These are phyloP conservation scores for Leucosporidium scottii DNA, from an alignment of 768 basidiomycete genomes.

Conservation along the genomic window DNA sequence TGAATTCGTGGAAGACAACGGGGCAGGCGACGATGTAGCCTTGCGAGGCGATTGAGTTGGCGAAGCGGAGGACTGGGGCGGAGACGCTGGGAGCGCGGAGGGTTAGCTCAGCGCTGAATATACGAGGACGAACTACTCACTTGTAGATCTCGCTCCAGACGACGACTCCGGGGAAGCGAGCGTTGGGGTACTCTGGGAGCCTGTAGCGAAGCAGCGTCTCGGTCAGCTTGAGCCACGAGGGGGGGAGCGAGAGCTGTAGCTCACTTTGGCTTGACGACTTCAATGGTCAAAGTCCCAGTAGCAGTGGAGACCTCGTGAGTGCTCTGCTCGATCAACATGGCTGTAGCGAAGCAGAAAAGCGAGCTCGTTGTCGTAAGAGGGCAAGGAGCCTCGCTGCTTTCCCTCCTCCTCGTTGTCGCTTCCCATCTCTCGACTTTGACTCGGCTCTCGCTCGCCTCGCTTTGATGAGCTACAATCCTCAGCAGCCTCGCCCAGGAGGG, in stretches of 20 bases:
- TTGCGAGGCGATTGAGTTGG: constrained; percentile 39
- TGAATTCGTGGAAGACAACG: constrained; percentile 74
- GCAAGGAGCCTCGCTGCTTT: neutral
- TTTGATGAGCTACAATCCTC: neutral
- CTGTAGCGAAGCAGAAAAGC: neutral
- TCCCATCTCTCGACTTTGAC: too few relatives aligned
- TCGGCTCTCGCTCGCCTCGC: too few relatives aligned
- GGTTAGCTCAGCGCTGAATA: too few relatives aligned
- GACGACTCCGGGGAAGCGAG: constrained; percentile 43
- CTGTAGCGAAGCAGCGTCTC: constrained; percentile 7
- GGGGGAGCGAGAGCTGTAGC: neutral
- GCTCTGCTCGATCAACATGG: constrained; percentile 44
- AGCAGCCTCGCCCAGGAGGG: neutral
- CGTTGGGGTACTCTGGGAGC: constrained; percentile 44
- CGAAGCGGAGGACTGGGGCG: constrained; percentile 35
- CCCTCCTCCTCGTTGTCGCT: too few relatives aligned
- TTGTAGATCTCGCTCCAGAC: constrained; percentile 35
- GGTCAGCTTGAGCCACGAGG: neutral
- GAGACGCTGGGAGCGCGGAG: constrained; percentile 8
- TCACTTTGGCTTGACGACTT: constrained; percentile 40
- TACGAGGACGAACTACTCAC: neutral
- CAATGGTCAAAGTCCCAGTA: constrained; percentile 41
- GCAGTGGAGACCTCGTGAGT: constrained; percentile 41
- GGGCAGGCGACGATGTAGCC: constrained; percentile 42
- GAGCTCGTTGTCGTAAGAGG: constrained; percentile 1